Evolutionary conservation across 2,329 filamentous ascomycete species (phyloP), one percentile per base, ranked within the genome.

Genomic region (Calonectria henricotiae): DNA sequence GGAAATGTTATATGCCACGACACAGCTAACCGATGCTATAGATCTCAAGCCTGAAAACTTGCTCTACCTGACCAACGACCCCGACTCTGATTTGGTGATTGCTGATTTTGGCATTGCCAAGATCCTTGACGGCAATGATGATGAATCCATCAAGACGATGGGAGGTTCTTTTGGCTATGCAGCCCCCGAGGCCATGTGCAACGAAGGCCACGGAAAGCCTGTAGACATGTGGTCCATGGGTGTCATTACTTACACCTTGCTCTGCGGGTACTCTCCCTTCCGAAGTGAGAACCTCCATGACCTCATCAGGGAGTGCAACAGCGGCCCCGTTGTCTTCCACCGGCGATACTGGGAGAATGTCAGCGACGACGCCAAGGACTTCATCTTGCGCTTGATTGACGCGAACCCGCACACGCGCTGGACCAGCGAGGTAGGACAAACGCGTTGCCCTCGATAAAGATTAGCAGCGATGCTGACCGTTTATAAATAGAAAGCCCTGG

Each of bases 221-320:
- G 96, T 98, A 37, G 96, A 99, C 81, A 97, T 99, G 94, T 99
- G 96, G 96, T 98, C 96, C 3, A 89, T 99, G 84, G 96, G 96
- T 72, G 96, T 99, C 79, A 99, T 99, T 79, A 98, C 96, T 49
- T 99, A 99, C 84, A 99, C 96, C n/a, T 88, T 99, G 32, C 93
- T 99, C 62, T 99, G 97, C 81, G 96, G 96, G 76, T 99, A 99
- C 86, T 98, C 96, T 51, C 96, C 96, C 23, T 99, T 98, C 89
- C 92, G 96, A 75, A 96, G 95, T 71, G 96, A 99, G 85, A 98
- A 94, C 79, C 87, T 99, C 60, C 89, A 93, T 74, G 96, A 98
- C 78, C 88, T 99, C 74, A 97, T 99, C 75, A 94, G 98, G 73
- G 96, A 99, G 84, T 98, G 95, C 85, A 94, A 90, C 78, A 91